Evolutionary conservation across 208 protist species (phyloP), one percentile per base, ranked within the genome.

Genomic region (Trypanosoma cruzi): DNA sequence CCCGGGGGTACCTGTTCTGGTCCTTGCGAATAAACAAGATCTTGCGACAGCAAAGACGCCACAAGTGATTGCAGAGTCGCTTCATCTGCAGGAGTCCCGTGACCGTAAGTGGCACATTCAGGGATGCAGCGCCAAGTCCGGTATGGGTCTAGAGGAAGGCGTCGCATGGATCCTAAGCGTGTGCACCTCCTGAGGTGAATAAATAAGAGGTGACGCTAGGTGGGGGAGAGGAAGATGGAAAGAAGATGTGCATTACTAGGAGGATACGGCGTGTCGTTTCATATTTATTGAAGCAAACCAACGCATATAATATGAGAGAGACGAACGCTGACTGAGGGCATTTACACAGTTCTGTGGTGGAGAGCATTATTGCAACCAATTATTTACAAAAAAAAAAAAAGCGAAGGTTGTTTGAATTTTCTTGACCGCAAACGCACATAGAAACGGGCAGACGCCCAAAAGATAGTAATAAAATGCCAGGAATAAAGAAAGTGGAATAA

Each of bases 21-120:
- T 99, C 32, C 96, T 99, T 57, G 99, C 99, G 18, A 99, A 99
- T 84, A 99, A 99, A 90, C 98, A 99, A 73, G 99, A 99, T 80
- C 80, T 99, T 32, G 90, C 94, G 20, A 92, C 94, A 0, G 90
- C 97, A 1, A 89, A 98, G 73, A 52, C 81, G 34, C 77, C 88
- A 1, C 73, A 93, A 67, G 74, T 74, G 46, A 73, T 98, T 37
- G 86, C 93, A 1, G 84, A 94, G 63, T 71, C 58, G 34, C 78
- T 99, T 22, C 75, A 92, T 34, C 75, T 98, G 64, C 60, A 88
- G 59, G 84, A 92, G 46, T 97, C 98, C 63, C 86, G 95, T 22
- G 94, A 98, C 54, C 93, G 96, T 53, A 81, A 91, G 55, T 99
- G 98, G 97, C 96, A 98, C 64, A 98, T 99, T 64, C 96, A 99